Conservation (phyloP, 2,329 filamentous ascomycete species). For the Monosporascus ibericus region DNA sequence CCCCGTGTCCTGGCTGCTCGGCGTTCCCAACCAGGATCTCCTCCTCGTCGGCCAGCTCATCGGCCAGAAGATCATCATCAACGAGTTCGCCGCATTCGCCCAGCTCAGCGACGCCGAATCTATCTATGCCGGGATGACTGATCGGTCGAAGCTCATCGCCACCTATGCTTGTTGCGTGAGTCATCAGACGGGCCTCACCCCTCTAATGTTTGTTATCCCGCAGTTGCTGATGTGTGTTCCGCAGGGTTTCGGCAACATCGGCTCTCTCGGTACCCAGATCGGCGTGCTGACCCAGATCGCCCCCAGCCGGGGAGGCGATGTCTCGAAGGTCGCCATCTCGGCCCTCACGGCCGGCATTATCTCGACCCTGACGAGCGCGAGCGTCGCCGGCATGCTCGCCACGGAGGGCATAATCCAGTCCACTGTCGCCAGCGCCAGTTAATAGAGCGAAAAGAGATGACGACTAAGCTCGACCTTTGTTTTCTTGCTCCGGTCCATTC, state of each 20-base stretch:
- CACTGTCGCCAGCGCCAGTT: too few species aligned
- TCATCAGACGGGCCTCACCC: constrained; percentile 4
- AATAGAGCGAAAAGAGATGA: too few species aligned
- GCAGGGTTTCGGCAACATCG: constrained; percentile 73
- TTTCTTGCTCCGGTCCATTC: too few species aligned
- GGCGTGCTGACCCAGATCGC: constrained; percentile 80
- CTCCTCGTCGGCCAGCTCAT: constrained; percentile 73
- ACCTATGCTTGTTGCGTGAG: constrained; percentile 73
- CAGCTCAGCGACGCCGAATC: constrained; percentile 42
- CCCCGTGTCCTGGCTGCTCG: constrained; percentile 64
- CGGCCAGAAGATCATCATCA: constrained; percentile 78
- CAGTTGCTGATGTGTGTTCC: constrained; percentile 9
- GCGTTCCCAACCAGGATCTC: constrained; percentile 59
- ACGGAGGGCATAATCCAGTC: constrained; percentile 31
- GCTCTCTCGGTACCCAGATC: constrained; percentile 83
- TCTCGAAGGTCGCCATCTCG: constrained; percentile 68
- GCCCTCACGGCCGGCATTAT: constrained; percentile 74
- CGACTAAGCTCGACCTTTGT: too few species aligned
- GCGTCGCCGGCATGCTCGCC: constrained; percentile 70
- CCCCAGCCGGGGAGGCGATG: constrained; percentile 66
- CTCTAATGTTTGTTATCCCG: background rate
- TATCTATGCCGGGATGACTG: constrained; percentile 52
- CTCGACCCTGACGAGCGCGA: constrained; percentile 72
- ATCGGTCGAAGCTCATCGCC: constrained; percentile 72
- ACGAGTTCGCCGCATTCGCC: constrained; percentile 73